Base-by-base conservation (phyloP, 1,284 basidiomycete genomes). In the Rhizoctonia solani region DNA sequence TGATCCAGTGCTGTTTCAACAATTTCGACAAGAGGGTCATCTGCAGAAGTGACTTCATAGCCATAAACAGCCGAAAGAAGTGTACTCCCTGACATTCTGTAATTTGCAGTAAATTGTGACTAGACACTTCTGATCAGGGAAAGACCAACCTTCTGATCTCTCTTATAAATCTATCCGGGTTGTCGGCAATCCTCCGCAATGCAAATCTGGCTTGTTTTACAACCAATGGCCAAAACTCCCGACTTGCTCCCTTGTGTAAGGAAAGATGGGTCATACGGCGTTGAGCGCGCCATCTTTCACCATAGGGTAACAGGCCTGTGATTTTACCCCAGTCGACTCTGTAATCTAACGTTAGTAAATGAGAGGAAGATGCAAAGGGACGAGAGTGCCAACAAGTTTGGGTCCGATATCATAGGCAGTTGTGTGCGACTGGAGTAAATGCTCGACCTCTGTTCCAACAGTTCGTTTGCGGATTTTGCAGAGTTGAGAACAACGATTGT, bases 401-500 rank as follows among this genome's bases (percentile, higher is more conserved):
- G 34, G 23, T 42, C 34, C 3, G 37, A 53, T 13, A 53, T n/a
- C 69, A 71, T 69, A 14, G 55, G 54, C 11, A 69, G 54, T 19
- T 61, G n/a, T 0, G 70, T 50, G 2, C 70, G 25, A 42, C 59
- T 55, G 3, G 67, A 68, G 29, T 70, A 70, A 16, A 67, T 70
- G n/a, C 54, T 42, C 2, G 69, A 65, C 1, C 67, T 54, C 47
- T 50, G 58, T 3, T 67, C 70, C 8, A 71, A 39, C 25, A 71
- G 49, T 1, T 69, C 70, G 16, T 41, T 37, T 6, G 68, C 69
- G 5, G 69, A 69, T 37, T 68, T 23, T 13, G 39, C 29, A 29
- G 67, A 66, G 58, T 71, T 71, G 6, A 71, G 37, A 1, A 71
- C 29, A 21, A 71, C 49, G 32, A 69, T 59, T n/a, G 63, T 39